phyloP scores from a whole-genome alignment of 495 filamentous ascomycete genomes.

The Cercophora samala region DNA sequence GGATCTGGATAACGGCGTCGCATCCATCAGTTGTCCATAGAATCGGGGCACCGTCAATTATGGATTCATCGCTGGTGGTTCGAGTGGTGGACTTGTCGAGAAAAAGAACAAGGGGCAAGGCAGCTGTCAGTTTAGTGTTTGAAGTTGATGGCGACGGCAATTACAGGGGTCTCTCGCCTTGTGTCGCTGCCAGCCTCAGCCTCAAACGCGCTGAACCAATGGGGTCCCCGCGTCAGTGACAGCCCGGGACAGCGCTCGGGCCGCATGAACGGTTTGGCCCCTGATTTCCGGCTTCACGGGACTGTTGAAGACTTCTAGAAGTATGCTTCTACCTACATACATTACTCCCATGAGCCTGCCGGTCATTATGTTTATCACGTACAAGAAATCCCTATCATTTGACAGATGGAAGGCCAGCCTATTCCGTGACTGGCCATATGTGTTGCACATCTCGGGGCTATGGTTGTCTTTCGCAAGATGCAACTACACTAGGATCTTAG shows the following conservation, averaged over 20 bases:
- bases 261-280: neutral
- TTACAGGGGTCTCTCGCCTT: neutral
- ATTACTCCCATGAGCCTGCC: too few species aligned
- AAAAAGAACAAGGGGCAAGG: neutral
- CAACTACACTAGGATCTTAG: too few species aligned
- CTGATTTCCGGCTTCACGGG: neutral
- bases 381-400: too few species aligned
- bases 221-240: neutral
- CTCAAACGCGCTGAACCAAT: neutral
- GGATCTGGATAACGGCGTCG: constrained; percentile 23
- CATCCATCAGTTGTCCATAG: constrained; percentile 25
- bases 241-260: neutral
- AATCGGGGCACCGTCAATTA: neutral
- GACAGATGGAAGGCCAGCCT: too few species aligned
- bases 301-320: neutral
- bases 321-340: neutral
- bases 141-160: neutral
- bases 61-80: neutral
- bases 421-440: too few species aligned
- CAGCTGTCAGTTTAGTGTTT: neutral
- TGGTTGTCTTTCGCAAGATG: too few species aligned
- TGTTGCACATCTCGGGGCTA: too few species aligned
- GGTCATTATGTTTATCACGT: too few species aligned
- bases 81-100: constrained; percentile 4
- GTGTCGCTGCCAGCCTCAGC: neutral